Evolutionary conservation across 805 yeast genomes (phyloP).

Genomic region (Saccharomycopsis selenospora): DNA sequence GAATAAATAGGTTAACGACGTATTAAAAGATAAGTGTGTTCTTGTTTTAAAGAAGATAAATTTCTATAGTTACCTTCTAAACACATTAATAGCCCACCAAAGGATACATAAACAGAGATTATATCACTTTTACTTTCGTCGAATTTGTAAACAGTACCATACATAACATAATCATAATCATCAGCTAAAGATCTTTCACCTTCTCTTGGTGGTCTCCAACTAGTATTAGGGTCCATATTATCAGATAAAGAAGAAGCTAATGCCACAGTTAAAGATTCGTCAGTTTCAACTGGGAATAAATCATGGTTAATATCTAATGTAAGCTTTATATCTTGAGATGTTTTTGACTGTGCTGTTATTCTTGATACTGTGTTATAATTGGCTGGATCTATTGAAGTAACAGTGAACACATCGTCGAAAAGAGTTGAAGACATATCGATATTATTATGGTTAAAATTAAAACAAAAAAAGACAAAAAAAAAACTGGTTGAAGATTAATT

Average conservation of each 20-base stretch:
- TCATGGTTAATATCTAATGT: constrained; percentile 89
- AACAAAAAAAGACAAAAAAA: no score
- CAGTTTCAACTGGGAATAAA: constrained; percentile 72
- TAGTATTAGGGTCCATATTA: constrained; percentile 36
- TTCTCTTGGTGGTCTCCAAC: constrained; percentile 49
- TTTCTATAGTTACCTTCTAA: constrained; percentile 92
- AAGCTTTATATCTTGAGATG: constrained; percentile 65
- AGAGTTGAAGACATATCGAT: constrained; percentile 57
- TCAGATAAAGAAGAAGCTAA: constrained; percentile 68
- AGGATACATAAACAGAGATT: constrained; percentile 87
- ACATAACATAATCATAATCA: constrained; percentile 97
- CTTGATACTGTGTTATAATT: constrained; percentile 90
- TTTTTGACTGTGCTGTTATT: constrained; percentile 67
- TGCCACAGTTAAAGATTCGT: constrained; percentile 78
- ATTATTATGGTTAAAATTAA: neutral
- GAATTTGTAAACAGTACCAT: constrained; percentile 94
- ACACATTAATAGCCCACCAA: constrained; percentile 91
- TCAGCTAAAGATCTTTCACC: constrained; percentile 86
- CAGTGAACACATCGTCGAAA: constrained; percentile 87
- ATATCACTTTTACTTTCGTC: constrained; percentile 66
- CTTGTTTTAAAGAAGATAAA: constrained; percentile 84
- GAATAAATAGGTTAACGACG: constrained; percentile 46
- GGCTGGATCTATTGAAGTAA: constrained; percentile 77
- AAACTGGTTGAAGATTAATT: no score
- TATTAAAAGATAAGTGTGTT: constrained; percentile 81